phyloP scores from a whole-genome alignment of 805 yeast species.

The Metschnikowia drakensbergensis region DNA sequence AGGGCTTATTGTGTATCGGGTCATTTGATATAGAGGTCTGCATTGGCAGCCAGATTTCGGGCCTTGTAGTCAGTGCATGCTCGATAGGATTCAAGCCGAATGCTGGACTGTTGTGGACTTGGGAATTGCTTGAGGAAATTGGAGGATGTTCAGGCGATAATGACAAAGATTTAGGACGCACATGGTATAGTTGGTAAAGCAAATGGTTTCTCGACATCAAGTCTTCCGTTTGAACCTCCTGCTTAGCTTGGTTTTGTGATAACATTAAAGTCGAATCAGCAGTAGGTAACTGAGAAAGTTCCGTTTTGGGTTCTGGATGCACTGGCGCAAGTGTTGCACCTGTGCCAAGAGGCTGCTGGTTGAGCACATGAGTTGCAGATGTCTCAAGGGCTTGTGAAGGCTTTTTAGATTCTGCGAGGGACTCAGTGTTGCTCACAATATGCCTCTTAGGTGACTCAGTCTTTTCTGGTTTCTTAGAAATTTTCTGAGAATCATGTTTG shows the following conservation, averaged over 20 bases:
- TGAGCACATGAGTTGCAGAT: not conserved
- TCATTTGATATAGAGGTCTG: not conserved
- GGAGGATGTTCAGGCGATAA: conserved; percentile 9
- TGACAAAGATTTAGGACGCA: conserved; percentile 24
- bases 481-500: conserved; percentile 5
- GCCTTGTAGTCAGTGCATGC: not conserved
- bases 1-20: not conserved
- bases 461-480: not conserved
- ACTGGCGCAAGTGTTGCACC: not conserved
- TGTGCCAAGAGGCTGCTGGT: not conserved
- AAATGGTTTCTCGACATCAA: conserved; percentile 22
- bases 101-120: not conserved
- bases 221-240: not conserved
- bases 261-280: not conserved
- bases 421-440: not conserved
- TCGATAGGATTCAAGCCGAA: conserved; percentile 1
- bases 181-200: conserved; percentile 34
- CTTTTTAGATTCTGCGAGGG: not conserved
- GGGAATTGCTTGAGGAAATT: conserved; percentile 3
- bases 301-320: not conserved
- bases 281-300: not conserved
- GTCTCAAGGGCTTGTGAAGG: not conserved
- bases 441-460: not conserved
- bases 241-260: not conserved
- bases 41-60: conserved; percentile 3